A percentile compares a stretch with the other conserved stretches of the same genome.
Evolutionary conservation across 2,329 filamentous ascomycete species (phyloP).

Genomic region (Pyrenochaeta sp.): DNA sequence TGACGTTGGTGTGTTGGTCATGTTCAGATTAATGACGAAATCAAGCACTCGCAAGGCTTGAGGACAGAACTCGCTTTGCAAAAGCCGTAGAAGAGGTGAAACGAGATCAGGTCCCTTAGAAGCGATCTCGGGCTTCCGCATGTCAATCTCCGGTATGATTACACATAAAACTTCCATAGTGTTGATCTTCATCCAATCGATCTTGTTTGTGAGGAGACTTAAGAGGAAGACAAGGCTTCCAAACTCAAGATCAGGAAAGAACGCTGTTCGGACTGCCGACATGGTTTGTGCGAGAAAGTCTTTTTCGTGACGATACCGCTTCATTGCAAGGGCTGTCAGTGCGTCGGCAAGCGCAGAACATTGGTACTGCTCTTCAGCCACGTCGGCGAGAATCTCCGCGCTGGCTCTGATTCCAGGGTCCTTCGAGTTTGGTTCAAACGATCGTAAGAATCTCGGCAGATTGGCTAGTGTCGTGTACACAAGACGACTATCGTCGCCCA

Average conservation of each 20-base stretch:
- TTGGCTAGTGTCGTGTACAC: constrained; percentile 92
- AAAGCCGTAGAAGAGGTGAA: constrained; percentile 83
- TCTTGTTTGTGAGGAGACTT: constrained; percentile 86
- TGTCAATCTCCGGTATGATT: constrained; percentile 88
- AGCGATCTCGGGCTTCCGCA: constrained; percentile 88
- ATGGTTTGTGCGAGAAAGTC: constrained; percentile 81
- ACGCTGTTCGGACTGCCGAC: constrained; percentile 75
- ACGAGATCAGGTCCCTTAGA: constrained; percentile 94
- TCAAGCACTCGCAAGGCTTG: constrained; percentile 91
- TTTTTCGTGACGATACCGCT: constrained; percentile 69
- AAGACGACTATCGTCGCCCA: constrained; percentile 82
- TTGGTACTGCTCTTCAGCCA: constrained; percentile 78
- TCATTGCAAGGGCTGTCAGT: constrained; percentile 73
- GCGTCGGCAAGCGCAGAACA: constrained; percentile 72
- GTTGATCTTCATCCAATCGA: constrained; percentile 89
- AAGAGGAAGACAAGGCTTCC: constrained; percentile 88
- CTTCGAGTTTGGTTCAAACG: constrained; percentile 71
- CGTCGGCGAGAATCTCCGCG: constrained; percentile 72
- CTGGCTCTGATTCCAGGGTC: constrained; percentile 61
- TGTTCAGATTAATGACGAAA: constrained; percentile 93
- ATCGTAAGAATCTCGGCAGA: constrained; percentile 81
- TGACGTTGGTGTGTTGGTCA: constrained; percentile 77
- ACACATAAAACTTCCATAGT: constrained; percentile 89
- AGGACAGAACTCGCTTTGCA: constrained; percentile 94
- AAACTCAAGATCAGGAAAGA: constrained; percentile 83